phyloP scores from a whole-genome alignment of 2,329 filamentous ascomycete genomes.

The Diaporthe capsici region DNA sequence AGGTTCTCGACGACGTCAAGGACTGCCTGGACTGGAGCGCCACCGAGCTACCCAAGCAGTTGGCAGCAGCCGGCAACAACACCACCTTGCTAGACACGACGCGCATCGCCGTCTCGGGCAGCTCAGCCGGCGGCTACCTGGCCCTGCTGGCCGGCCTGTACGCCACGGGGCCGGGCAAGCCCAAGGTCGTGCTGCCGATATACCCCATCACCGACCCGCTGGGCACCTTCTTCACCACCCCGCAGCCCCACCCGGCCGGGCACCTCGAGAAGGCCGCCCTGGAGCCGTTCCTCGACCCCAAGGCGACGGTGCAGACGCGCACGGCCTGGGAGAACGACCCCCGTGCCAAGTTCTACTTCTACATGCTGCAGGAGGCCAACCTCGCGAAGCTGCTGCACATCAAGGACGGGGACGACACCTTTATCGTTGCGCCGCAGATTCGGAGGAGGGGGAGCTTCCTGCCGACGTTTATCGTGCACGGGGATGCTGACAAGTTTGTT shows the following conservation, averaged over 20 bases:
- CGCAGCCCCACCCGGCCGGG: constrained; percentile 21
- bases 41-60: constrained; percentile 5
- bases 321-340: background rate
- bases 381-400: constrained; percentile 22
- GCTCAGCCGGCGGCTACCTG: constrained; percentile 9
- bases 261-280: background rate
- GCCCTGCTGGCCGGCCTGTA: constrained; percentile 25
- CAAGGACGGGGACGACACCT: background rate
- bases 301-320: background rate
- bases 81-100: background rate
- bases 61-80: background rate
- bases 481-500: constrained; percentile 14
- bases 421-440: constrained; percentile 26
- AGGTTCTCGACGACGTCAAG: constrained; percentile 17
- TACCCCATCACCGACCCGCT: constrained; percentile 29
- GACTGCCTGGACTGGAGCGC: constrained; percentile 8
- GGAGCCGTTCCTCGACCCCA: constrained; percentile 1
- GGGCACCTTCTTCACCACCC: constrained; percentile 22
- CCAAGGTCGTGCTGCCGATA: constrained; percentile 14
- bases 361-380: constrained; percentile 28
- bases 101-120: constrained; percentile 14
- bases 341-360: constrained; percentile 1
- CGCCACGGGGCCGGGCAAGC: constrained; percentile 6
- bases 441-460: background rate
- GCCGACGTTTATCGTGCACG: constrained; percentile 23